Percentiles rank a stretch among this genome's conserved stretches.
Conservation (phyloP, 306 rosid species). For the Trichosanthes truncata region DNA sequence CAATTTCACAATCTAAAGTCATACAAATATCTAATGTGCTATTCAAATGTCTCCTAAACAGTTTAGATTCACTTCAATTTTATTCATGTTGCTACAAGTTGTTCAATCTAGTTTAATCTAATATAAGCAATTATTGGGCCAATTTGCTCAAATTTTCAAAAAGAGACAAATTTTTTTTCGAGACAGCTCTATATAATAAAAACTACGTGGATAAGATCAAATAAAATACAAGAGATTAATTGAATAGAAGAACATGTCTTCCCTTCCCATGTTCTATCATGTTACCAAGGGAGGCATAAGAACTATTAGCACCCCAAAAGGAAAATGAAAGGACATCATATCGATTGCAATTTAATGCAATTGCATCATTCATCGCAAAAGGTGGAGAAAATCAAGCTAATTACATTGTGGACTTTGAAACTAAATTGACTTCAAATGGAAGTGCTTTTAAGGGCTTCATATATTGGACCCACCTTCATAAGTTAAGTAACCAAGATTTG, state of each 20-base stretch:
- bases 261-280: background rate
- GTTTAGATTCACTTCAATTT: background rate
- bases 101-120: background rate
- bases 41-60: background rate
- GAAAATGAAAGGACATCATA: background rate
- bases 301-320: background rate
- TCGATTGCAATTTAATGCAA: background rate
- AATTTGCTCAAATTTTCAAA: background rate
- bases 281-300: conserved; percentile 5
- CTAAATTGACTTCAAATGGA: background rate
- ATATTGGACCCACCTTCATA: background rate
- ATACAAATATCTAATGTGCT: too few relatives aligned
- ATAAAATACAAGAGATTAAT: background rate
- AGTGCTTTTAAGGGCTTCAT: background rate
- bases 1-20: too few relatives aligned
- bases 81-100: background rate
- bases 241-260: background rate
- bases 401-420: background rate
- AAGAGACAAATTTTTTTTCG: background rate
- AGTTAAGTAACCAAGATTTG: background rate
- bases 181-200: background rate
- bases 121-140: background rate
- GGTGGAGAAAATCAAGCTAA: background rate
- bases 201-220: background rate
- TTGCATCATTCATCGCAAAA: background rate